Evolutionary conservation across 108 stramenopile genomes (phyloP), one percentile per base, ranked within the genome.

Genomic region (Pseudonitzschia multiseries): DNA sequence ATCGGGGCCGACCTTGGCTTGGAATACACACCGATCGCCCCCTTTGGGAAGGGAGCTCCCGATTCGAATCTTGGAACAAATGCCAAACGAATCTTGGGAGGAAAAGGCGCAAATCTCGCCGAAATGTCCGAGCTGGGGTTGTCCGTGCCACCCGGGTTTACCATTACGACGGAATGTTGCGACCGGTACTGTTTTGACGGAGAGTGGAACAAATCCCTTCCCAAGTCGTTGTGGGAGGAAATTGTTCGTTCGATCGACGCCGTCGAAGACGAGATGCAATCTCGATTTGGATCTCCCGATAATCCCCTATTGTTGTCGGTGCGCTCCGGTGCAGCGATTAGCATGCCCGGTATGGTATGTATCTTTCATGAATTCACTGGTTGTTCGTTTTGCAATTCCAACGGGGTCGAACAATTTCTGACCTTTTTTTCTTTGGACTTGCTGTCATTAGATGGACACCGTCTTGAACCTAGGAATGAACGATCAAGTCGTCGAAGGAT

Each of bases 391-490:
- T 33, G 1, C 21, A 75, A 28, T 68, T 57, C 57, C 64, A 73
- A 27, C 69, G 76, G 9, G 70, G 74, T 62, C 36, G n/a, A 81
- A 36, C 36, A 36, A 36, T 36, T 5, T 36, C 36, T 36, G 53
- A 54, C 24, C 53, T 54, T 54, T 0, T 54, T 15, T 24, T 13
- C 24, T 24, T 6, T 24, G 0, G 24, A 54, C 53, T 14, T 54
- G 44, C 81, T 81, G 41, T 43, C 42, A 48, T 36, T 29, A 83
- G 82, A 84, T 87, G 86, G 86, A 87, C 79, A 91, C 89, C 13
- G 87, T 92, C 62, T 84, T 94, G 51, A 90, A 90, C 67, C 81
- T 93, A 29, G 94, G 95, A 52, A 82, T 96, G 31, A 94, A 93
- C 64, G 91, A 96, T 64, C 79, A 79, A 26, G 87, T 86, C 29